Evolutionary conservation across 441 rosid genomes (phyloP).

Genomic region (Populus trichocarpa): DNA sequence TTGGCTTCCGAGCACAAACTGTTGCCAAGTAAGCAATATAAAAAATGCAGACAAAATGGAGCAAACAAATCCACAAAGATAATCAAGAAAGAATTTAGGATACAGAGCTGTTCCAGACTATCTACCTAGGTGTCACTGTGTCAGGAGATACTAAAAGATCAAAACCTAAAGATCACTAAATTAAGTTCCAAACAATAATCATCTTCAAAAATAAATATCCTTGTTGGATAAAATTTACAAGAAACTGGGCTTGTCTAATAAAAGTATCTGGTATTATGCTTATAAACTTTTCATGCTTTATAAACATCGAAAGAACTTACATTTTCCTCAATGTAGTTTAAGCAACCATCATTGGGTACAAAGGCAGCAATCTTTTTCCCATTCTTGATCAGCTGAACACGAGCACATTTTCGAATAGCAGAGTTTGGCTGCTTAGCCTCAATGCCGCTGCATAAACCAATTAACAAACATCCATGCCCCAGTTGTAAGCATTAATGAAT

Average conservation of each 20-base stretch:
- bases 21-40: too few species aligned
- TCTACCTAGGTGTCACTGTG: neutral
- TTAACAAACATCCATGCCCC: neutral
- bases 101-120: neutral
- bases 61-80: too few species aligned
- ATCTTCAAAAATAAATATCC: too few species aligned
- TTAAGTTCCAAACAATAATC: neutral
- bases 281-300: neutral
- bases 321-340: conserved; percentile 68
- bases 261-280: neutral
- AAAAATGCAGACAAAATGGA: too few species aligned
- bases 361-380: conserved; percentile 81
- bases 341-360: conserved; percentile 77
- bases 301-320: conserved; percentile 25
- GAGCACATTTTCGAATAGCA: conserved; percentile 71
- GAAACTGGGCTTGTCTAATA: neutral
- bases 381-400: conserved; percentile 66
- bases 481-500: neutral
- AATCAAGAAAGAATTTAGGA: neutral
- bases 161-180: neutral
- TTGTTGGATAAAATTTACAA: neutral
- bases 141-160: too few species aligned
- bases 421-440: conserved; percentile 83
- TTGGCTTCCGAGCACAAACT: too few species aligned
- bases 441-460: conserved; percentile 46